Conservation (phyloP, 805 yeast species). For the Starmerella vaccinii region DNA sequence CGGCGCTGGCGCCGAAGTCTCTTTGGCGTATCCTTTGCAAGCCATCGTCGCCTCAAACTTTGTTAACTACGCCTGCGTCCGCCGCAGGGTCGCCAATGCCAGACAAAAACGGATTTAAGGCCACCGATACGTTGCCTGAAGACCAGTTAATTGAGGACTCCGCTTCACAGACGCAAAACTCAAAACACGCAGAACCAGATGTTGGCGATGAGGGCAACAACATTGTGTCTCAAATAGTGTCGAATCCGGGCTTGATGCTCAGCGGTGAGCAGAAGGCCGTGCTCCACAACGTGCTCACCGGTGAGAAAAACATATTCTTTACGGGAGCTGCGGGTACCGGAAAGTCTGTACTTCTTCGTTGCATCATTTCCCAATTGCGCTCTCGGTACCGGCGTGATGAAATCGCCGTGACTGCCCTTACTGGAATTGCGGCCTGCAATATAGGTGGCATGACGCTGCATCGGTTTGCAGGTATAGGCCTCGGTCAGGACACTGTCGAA, state of each 20-base stretch:
- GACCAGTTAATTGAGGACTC: conserved; percentile 1
- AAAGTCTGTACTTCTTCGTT: conserved; percentile 73
- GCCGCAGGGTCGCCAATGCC: background rate
- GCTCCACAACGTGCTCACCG: conserved; percentile 51
- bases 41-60: background rate
- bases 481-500: conserved; percentile 48
- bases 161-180: background rate
- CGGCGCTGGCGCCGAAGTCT: background rate
- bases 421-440: conserved; percentile 91
- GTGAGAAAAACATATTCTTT: conserved; percentile 60
- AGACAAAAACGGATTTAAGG: background rate
- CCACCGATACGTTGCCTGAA: background rate
- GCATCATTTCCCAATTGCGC: conserved; percentile 48
- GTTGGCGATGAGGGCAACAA: background rate
- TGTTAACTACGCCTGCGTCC: background rate
- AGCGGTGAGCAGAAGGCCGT: conserved; percentile 46
- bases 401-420: conserved; percentile 73
- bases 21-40: conserved; percentile 1
- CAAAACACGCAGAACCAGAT: background rate
- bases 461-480: conserved; percentile 74
- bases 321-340: conserved; percentile 99
- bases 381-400: conserved; percentile 35
- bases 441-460: conserved; percentile 87
- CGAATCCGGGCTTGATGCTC: conserved; percentile 17
- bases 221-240: background rate